Conservation (phyloP, 2,329 filamentous ascomycete species). For the Scedosporium dehoogii region DNA sequence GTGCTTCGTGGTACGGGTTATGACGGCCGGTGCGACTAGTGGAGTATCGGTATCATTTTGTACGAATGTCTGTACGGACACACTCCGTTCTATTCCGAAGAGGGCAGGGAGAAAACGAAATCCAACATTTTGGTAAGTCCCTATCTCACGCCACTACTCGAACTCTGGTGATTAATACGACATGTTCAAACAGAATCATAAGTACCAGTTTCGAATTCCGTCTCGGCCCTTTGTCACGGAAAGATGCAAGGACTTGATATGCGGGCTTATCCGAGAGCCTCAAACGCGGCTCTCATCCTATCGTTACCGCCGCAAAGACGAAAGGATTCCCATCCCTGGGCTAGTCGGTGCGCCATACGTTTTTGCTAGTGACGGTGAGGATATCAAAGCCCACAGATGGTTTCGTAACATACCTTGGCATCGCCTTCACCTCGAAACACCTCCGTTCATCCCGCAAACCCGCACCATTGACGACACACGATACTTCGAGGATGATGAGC, state of each 20-base stretch:
- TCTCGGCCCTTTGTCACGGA: slow-evolving; percentile 52
- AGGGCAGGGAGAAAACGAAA: slow-evolving; percentile 72
- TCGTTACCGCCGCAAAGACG: slow-evolving; percentile 61
- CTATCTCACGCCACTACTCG: slow-evolving; percentile 7
- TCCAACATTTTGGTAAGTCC: slow-evolving; percentile 64
- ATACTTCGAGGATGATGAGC: slow-evolving; percentile 80
- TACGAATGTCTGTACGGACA: slow-evolving; percentile 91
- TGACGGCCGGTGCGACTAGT: slow-evolving; percentile 92
- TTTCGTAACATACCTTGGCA: slow-evolving; percentile 76
- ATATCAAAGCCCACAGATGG: slow-evolving; percentile 84
- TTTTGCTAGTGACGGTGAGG: slow-evolving; percentile 72
- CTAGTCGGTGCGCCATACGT: slow-evolving; percentile 46
- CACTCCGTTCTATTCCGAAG: slow-evolving; percentile 79
- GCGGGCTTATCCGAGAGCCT: slow-evolving; percentile 61
- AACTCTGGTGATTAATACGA: not conserved
- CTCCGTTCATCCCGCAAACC: slow-evolving; percentile 74
- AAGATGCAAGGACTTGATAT: slow-evolving; percentile 69
- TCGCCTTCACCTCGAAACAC: slow-evolving; percentile 56
- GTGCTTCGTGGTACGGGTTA: slow-evolving; percentile 74
- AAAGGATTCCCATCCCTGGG: slow-evolving; percentile 9
- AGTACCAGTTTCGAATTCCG: slow-evolving; percentile 62
- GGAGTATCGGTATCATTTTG: slow-evolving; percentile 89
- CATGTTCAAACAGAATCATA: slow-evolving; percentile 50
- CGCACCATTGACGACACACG: slow-evolving; percentile 62
- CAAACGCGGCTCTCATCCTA: slow-evolving; percentile 66